Conservation (phyloP, 2,329 filamentous ascomycete species). For the Shiraia sp. region DNA sequence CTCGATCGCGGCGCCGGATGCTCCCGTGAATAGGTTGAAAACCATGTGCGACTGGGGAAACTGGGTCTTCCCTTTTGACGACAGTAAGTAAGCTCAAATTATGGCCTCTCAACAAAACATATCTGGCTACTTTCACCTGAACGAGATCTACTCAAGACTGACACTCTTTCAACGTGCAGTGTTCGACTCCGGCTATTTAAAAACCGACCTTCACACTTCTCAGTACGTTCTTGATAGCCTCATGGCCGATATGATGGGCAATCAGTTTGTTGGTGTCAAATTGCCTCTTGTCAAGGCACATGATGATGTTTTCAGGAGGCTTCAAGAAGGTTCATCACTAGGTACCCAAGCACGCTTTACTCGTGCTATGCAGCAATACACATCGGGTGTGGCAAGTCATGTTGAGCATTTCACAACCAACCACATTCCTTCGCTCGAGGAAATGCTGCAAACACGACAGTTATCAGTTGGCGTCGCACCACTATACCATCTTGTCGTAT, state of each 20-base stretch:
- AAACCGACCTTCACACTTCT: slow-evolving; percentile 3
- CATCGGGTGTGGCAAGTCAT: slow-evolving; percentile 1
- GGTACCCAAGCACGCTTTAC: slow-evolving; percentile 1
- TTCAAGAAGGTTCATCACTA: not conserved
- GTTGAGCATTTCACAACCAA: slow-evolving; percentile 3
- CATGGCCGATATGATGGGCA: slow-evolving; percentile 2
- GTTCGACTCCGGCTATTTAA: slow-evolving; percentile 1
- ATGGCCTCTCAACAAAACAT: not conserved
- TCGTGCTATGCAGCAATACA: slow-evolving; percentile 4
- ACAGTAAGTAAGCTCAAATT: too few species aligned
- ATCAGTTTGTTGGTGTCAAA: not conserved
- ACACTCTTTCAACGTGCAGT: slow-evolving; percentile 1
- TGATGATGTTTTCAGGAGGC: slow-evolving; percentile 1
- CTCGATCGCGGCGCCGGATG: slow-evolving; percentile 3
- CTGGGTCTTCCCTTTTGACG: slow-evolving; percentile 4
- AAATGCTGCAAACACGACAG: slow-evolving; percentile 3
- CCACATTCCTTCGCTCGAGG: slow-evolving; percentile 2
- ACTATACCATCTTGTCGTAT: slow-evolving; percentile 3
- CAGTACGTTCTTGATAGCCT: slow-evolving; percentile 2
- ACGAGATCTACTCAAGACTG: not conserved
- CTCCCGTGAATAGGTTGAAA: slow-evolving; percentile 1
- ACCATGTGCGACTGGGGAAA: slow-evolving; percentile 4
- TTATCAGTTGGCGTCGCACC: slow-evolving; percentile 2
- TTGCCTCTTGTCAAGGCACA: slow-evolving; percentile 3
- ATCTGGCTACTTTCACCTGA: not conserved